Evolutionary conservation across 495 filamentous ascomycete species (phyloP).

Genomic region (Xylaria scruposa): DNA sequence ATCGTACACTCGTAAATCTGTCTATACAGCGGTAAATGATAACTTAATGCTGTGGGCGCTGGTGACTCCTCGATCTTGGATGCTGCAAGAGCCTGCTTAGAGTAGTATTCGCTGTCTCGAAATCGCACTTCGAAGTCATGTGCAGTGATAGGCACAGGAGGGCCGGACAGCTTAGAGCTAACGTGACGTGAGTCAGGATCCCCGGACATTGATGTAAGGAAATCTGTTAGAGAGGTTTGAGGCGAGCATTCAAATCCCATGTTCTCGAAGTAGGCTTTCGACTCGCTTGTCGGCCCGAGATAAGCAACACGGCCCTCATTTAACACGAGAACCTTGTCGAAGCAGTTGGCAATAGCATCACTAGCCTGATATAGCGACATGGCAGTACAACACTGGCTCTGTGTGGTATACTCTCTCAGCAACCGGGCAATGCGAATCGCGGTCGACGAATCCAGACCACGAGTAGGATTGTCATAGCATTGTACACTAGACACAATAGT

Average conservation of each 20-base stretch:
- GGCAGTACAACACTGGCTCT: conserved; percentile 60
- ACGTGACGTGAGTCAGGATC: conserved; percentile 28
- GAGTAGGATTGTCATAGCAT: conserved; percentile 59
- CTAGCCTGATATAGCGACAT: conserved; percentile 78
- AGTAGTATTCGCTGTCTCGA: conserved; percentile 69
- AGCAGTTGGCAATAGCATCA: conserved; percentile 68
- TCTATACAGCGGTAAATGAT: conserved; percentile 36
- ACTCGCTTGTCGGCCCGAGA: conserved; percentile 62
- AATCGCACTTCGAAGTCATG: conserved; percentile 70
- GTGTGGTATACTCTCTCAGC: conserved; percentile 62
- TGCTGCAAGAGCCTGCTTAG: background rate
- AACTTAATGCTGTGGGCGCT: background rate
- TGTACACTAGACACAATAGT: conserved; percentile 39
- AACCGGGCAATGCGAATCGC: conserved; percentile 56
- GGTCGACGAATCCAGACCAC: conserved; percentile 57
- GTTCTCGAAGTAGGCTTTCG: conserved; percentile 64
- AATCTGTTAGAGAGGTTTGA: conserved; percentile 76
- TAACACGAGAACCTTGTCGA: conserved; percentile 69
- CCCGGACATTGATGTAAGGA: conserved; percentile 73
- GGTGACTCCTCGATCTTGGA: conserved; percentile 16
- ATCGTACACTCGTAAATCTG: conserved; percentile 31
- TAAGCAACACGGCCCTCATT: conserved; percentile 73
- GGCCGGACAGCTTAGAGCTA: conserved; percentile 31
- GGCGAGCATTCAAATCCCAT: conserved; percentile 72
- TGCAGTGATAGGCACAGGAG: conserved; percentile 64